A percentile compares a stretch with the other conserved stretches of the same genome.
These are phyloP conservation scores for Kalaharituber pfeilii DNA, from an alignment of 2,329 filamentous ascomycete species.

Conservation along the genomic window DNA sequence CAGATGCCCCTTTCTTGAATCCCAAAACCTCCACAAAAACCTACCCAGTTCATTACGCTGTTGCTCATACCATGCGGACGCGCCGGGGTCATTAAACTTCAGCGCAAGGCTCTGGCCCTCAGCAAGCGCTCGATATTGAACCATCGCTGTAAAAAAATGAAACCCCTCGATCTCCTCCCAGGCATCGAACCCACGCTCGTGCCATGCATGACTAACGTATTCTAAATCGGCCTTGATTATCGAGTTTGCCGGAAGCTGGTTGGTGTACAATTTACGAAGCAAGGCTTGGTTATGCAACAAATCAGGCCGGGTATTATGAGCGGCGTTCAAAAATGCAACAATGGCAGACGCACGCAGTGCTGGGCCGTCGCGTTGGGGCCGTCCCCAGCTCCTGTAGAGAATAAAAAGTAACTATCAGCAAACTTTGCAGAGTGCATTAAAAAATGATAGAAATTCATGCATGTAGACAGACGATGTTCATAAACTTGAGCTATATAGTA, in stretches of 20 bases:
- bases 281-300: constrained; percentile 23
- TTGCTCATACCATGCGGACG: constrained; percentile 35
- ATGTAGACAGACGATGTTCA: neutral
- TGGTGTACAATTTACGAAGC: constrained; percentile 27
- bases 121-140: constrained; percentile 46
- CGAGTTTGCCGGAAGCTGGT: constrained; percentile 25
- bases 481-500: neutral
- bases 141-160: constrained; percentile 61
- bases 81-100: constrained; percentile 42
- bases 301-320: constrained; percentile 28
- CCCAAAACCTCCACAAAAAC: constrained; percentile 62
- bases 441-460: constrained; percentile 1
- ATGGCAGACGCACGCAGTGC: constrained; percentile 30
- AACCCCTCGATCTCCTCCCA: constrained; percentile 32
- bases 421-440: too few species aligned
- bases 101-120: constrained; percentile 47
- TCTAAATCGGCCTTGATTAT: constrained; percentile 32
- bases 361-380: constrained; percentile 31
- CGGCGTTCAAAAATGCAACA: constrained; percentile 29
- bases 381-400: constrained; percentile 27
- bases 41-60: constrained; percentile 52
- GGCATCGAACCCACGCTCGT: constrained; percentile 29
- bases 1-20: constrained; percentile 39
- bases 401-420: neutral
- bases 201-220: constrained; percentile 30